phyloP scores from a whole-genome alignment of 441 rosid species.

The Populus trichocarpa region DNA sequence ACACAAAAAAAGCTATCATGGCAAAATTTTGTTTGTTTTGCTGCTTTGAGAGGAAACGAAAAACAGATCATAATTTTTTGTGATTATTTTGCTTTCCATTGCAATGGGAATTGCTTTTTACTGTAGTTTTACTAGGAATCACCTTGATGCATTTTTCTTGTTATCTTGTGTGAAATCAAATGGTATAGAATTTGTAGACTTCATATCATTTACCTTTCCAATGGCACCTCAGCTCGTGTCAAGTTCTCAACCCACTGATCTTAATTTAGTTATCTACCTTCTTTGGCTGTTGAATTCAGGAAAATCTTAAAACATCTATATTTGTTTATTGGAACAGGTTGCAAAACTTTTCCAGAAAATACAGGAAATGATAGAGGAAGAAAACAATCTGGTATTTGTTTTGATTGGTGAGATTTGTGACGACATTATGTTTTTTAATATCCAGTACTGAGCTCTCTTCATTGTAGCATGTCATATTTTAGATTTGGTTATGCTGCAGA shows the following conservation, averaged over 20 bases:
- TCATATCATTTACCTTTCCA: background rate
- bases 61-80: background rate
- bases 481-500: conserved; percentile 48
- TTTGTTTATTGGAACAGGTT: conserved; percentile 41
- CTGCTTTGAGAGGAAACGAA: background rate
- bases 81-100: background rate
- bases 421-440: background rate
- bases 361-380: conserved; percentile 99
- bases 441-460: conserved; percentile 16
- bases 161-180: background rate
- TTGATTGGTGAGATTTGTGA: conserved; percentile 80
- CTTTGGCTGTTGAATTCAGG: background rate
- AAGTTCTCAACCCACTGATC: background rate
- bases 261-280: background rate
- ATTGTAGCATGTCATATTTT: conserved; percentile 22
- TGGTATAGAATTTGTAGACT: background rate
- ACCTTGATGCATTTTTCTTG: background rate
- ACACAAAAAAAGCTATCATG: background rate
- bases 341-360: conserved; percentile 95
- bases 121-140: no score
- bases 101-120: background rate
- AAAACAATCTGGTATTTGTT: conserved; percentile 92
- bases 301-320: background rate
- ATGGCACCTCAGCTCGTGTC: background rate
- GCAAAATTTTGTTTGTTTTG: background rate